A percentile compares a stretch with the other conserved stretches of the same genome.
phyloP scores from a whole-genome alignment of 2,329 filamentous ascomycete genomes.

The Fusarium kyushuense region DNA sequence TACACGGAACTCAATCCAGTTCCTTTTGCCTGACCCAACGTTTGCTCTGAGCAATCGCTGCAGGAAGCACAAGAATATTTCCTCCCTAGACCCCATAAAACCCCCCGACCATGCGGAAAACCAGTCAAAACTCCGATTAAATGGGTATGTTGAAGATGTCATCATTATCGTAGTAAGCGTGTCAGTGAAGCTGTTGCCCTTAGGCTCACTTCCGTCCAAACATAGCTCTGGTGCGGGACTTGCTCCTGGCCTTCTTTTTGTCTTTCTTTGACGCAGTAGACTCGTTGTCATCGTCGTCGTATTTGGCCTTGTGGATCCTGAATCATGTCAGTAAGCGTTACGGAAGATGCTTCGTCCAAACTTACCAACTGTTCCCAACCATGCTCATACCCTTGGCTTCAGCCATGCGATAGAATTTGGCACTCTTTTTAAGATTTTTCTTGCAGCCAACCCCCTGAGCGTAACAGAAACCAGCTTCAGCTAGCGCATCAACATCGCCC shows the following conservation, averaged over 20 bases:
- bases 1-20: constrained; percentile 17
- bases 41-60: constrained; percentile 25
- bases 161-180: constrained; percentile 49
- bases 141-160: constrained; percentile 50
- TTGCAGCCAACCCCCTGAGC: constrained; percentile 93
- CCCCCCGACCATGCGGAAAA: constrained; percentile 41
- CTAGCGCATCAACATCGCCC: constrained; percentile 94
- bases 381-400: constrained; percentile 96
- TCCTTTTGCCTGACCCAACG: constrained; percentile 9
- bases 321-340: constrained; percentile 9
- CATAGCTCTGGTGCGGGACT: constrained; percentile 79
- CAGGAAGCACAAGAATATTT: constrained; percentile 30
- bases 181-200: constrained; percentile 21
- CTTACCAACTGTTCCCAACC: constrained; percentile 98
- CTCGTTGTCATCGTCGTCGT: constrained; percentile 78
- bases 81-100: constrained; percentile 33
- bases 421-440: constrained; percentile 95
- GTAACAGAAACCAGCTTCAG: constrained; percentile 96
- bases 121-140: constrained; percentile 51
- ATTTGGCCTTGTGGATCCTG: constrained; percentile 98
- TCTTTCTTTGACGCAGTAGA: constrained; percentile 59
- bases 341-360: constrained; percentile 39
- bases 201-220: constrained; percentile 65
- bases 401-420: constrained; percentile 88
- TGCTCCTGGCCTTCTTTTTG: constrained; percentile 77